Base-by-base conservation (phyloP, 2,329 filamentous ascomycete species). In the Whalleya microplaca region DNA sequence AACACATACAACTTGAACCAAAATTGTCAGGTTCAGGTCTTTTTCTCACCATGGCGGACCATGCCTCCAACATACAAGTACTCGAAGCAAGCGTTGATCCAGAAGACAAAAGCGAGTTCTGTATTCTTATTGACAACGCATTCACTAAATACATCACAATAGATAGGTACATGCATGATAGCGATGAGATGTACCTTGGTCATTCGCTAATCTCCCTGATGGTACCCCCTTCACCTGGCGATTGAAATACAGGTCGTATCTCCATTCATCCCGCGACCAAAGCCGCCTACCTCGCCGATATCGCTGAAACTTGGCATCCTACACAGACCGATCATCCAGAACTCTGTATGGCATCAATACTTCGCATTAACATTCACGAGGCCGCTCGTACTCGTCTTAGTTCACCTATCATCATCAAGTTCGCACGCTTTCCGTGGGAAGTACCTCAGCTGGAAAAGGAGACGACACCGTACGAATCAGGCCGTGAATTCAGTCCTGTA, bases 351-450 rank as follows among this genome's bases (percentile, higher is more conserved):
- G 9, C 27, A 18, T 5, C 55, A 7, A 37, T 32, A 2, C 10
- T 61, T 19, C 40, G 55, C 0, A 45, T 45, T 14, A 53, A 58
- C 27, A 45, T 66, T 21, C 42, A 59, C 47, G 37, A 46, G 2
- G 57, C 51, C 10, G 56, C 57, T 12, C 45, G 48, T 43, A 56
- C 62, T 1, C 12, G 2, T 14, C 60, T 67, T 48, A 40, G 51
- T 21, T 10, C 2, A 14, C 21, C 59, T 1, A 52, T 69, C 2
- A 1, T 69, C 21, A 49, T 45, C 42, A 69, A 70, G 43, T 65
- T 67, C 42, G 56, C 68, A 41, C 45, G 41, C 40, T 69, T 65
- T 19, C 58, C 59, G 3, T 68, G 61, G 64, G 21, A 68, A 45
- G 64, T 53, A 23, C 51, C 53, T 2, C 51, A 48, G n/a, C 20